Conservation (phyloP, 345 rosid species). For the Eucalyptus rudis region DNA sequence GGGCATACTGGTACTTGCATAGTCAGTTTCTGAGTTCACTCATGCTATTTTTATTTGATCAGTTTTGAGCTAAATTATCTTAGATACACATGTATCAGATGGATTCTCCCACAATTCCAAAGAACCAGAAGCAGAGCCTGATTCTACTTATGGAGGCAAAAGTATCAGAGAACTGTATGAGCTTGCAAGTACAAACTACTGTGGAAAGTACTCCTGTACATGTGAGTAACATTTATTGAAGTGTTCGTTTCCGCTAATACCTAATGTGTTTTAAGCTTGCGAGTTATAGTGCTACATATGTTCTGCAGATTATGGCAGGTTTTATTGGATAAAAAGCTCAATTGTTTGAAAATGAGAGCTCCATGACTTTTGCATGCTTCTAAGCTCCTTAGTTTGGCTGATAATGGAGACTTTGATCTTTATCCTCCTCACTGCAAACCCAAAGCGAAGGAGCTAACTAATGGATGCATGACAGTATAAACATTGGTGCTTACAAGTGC, state of each 20-base stretch:
- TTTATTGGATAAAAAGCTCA: conserved; percentile 27
- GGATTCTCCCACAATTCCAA: neutral
- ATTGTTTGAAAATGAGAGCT: conserved; percentile 32
- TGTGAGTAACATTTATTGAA: neutral
- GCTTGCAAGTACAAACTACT: neutral
- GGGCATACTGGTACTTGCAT: neutral
- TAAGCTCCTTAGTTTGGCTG: conserved; percentile 33
- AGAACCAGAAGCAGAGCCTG: neutral
- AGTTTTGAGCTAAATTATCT: neutral
- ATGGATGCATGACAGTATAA: conserved; percentile 35
- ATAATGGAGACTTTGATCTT: conserved; percentile 32
- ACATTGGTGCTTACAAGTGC: conserved; percentile 40
- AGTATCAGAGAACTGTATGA: neutral
- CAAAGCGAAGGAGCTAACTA: conserved; percentile 29
- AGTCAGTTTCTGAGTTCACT: neutral
- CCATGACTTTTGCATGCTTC: conserved; percentile 36
- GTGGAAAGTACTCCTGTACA: neutral
- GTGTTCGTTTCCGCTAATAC: neutral
- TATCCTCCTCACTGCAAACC: conserved; percentile 29
- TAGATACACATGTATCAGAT: neutral
- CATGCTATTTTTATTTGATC: neutral
- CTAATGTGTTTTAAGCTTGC: neutral
- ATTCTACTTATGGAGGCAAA: neutral
- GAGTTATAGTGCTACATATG: neutral
- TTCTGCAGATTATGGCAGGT: conserved; percentile 1